A percentile compares a stretch with the other conserved stretches of the same genome.
phyloP scores from a whole-genome alignment of 768 basidiomycete genomes.

The Daedalea quercina region DNA sequence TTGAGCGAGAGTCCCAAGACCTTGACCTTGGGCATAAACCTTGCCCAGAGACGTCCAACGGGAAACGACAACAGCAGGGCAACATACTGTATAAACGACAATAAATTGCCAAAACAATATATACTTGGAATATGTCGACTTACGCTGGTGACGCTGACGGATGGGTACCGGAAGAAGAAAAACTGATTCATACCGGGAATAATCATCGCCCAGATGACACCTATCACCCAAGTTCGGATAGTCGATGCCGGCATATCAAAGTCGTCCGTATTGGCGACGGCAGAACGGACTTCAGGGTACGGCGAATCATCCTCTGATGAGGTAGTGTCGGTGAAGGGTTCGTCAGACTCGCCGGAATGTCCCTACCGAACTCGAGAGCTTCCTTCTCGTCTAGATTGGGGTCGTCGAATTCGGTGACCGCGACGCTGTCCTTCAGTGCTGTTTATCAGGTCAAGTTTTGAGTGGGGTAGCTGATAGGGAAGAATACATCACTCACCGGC shows the following conservation, averaged over 20 bases:
- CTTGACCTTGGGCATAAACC: constrained; percentile 43
- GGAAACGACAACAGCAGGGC: constrained; percentile 71
- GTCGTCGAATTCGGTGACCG: constrained; percentile 24
- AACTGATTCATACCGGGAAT: constrained; percentile 66
- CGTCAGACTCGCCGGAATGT: neutral
- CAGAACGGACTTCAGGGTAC: constrained; percentile 27
- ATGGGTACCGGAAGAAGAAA: constrained; percentile 72
- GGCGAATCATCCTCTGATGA: constrained; percentile 21
- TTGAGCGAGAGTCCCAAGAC: constrained; percentile 60
- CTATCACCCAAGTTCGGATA: constrained; percentile 35
- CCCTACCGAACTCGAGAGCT: constrained; percentile 18
- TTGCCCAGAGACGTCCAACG: constrained; percentile 51
- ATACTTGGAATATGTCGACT: constrained; percentile 6
- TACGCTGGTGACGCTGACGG: constrained; percentile 49
- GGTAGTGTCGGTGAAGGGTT: neutral
- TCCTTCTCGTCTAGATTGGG: constrained; percentile 27
- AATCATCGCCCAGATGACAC: constrained; percentile 45
- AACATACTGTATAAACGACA: constrained; percentile 40
- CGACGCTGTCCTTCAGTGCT: constrained; percentile 3
- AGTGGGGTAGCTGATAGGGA: neutral
- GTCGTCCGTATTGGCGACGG: constrained; percentile 63
- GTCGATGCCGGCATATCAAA: constrained; percentile 50
- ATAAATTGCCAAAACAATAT: neutral
- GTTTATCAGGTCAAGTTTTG: neutral
- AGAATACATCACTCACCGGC: constrained; percentile 1